Conservation (phyloP, 441 rosid species). For the Syzygium syzygioides region DNA sequence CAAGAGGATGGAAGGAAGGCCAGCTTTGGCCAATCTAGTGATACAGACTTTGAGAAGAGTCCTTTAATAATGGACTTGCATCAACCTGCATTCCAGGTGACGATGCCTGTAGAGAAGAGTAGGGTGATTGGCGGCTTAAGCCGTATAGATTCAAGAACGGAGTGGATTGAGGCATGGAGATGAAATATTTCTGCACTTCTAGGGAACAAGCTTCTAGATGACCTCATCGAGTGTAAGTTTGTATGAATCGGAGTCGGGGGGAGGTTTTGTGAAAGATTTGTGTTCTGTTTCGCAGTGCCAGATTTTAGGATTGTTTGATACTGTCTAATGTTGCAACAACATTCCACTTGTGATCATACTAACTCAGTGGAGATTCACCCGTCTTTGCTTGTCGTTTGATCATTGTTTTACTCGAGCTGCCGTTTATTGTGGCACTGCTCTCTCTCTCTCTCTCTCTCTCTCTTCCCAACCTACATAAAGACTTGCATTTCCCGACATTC, state of each 20-base stretch:
- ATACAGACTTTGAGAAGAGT: conserved; percentile 21
- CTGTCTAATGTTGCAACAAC: neutral
- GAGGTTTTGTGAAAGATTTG: neutral
- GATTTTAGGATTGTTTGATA: neutral
- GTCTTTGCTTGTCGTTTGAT: neutral
- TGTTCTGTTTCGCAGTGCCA: neutral
- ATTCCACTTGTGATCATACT: neutral
- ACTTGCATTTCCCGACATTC: neutral
- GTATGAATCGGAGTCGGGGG: neutral
- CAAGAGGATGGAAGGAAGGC: conserved; percentile 16
- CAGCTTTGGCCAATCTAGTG: conserved; percentile 33
- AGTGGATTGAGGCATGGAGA: conserved; percentile 74
- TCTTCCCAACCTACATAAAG: neutral
- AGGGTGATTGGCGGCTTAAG: conserved; percentile 44
- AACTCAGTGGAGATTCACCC: neutral
- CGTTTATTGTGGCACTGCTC: neutral
- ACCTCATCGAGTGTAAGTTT: neutral
- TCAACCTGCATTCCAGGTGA: conserved; percentile 21
- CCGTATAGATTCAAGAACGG: conserved; percentile 50
- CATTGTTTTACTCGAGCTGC: neutral
- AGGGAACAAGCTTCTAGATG: neutral
- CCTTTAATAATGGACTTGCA: conserved; percentile 18
- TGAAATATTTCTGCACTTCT: conserved; percentile 20
- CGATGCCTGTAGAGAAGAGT: conserved; percentile 25
- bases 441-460: conserved; percentile 5